Evolutionary conservation across 1,139 yeast species (phyloP).

Genomic region (Sugiyamaella novakii): DNA sequence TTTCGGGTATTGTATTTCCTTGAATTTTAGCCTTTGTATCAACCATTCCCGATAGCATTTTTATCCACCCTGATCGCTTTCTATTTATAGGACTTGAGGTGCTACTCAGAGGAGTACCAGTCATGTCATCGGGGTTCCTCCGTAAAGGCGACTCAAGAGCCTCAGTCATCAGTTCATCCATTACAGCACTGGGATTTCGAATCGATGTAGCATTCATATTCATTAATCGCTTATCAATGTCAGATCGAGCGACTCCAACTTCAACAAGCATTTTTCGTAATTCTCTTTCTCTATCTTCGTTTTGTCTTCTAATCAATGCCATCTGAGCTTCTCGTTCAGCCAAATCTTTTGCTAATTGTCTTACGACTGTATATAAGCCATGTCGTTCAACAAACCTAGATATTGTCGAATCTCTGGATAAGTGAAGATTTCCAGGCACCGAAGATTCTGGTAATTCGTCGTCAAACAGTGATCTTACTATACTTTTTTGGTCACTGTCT

Average conservation of each 20-base stretch:
- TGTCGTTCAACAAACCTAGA: conserved; percentile 46
- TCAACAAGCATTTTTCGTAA: conserved; percentile 48
- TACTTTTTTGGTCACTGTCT: conserved; percentile 10
- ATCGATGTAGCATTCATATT: conserved; percentile 34
- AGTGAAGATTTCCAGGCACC: conserved; percentile 45
- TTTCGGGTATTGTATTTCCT: neutral
- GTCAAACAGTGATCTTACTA: conserved; percentile 29
- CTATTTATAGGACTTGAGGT: conserved; percentile 7
- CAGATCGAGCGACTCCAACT: conserved; percentile 50
- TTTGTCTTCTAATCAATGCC: conserved; percentile 46
- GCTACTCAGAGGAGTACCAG: neutral
- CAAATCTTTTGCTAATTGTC: conserved; percentile 54
- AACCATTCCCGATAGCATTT: conserved; percentile 6
- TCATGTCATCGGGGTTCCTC: neutral
- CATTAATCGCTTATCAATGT: conserved; percentile 48
- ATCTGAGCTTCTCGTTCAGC: conserved; percentile 54
- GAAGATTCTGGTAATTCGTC: conserved; percentile 34
- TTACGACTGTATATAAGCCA: conserved; percentile 49
- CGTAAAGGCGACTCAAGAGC: conserved; percentile 33
- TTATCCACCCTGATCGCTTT: conserved; percentile 10
- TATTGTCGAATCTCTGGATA: conserved; percentile 42
- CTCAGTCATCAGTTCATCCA: conserved; percentile 39
- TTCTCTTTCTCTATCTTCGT: conserved; percentile 50
- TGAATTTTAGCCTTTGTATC: neutral
- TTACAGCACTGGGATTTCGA: conserved; percentile 33